Evolutionary conservation across 768 basidiomycete species (phyloP).

Genomic region (Hydnomerulius pinastri): DNA sequence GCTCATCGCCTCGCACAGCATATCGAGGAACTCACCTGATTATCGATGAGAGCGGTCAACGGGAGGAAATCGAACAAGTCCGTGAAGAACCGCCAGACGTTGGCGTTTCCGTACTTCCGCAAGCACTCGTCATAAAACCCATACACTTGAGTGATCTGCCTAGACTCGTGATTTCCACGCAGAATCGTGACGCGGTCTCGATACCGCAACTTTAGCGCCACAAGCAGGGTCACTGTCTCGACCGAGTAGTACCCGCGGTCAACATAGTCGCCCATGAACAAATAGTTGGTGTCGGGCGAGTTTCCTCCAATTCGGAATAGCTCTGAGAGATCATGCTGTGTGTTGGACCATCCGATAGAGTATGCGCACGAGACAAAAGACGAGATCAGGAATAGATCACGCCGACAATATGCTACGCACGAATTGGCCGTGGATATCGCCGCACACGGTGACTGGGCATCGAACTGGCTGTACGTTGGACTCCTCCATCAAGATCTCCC

Average conservation of each 20-base stretch:
- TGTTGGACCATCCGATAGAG: conserved; percentile 9
- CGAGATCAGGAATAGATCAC: conserved; percentile 28
- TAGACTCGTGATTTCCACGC: conserved; percentile 97
- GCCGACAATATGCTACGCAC: conserved; percentile 58
- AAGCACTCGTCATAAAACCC: conserved; percentile 99
- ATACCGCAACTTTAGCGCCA: conserved; percentile 96
- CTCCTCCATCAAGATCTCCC: conserved; percentile 99
- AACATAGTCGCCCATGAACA: conserved; percentile 99
- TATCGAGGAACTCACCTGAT: conserved; percentile 74
- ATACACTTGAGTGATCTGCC: conserved; percentile 99
- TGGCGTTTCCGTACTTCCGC: conserved; percentile 99
- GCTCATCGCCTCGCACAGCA: background rate
- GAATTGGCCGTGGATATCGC: conserved; percentile 99
- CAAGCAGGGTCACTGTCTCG: conserved; percentile 96
- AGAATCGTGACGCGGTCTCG: conserved; percentile 97
- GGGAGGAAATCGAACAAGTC: conserved; percentile 98
- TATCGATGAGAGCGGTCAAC: conserved; percentile 96
- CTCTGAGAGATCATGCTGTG: conserved; percentile 97
- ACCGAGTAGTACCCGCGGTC: conserved; percentile 99
- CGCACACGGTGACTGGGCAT: conserved; percentile 99
- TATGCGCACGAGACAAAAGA: conserved; percentile 10
- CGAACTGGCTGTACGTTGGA: conserved; percentile 98
- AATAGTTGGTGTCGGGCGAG: conserved; percentile 98
- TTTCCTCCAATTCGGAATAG: conserved; percentile 98
- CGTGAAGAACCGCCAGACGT: conserved; percentile 99